These are phyloP conservation scores for Eucalyptus cladocalyx DNA, from an alignment of 345 rosid species.

Conservation along the genomic window DNA sequence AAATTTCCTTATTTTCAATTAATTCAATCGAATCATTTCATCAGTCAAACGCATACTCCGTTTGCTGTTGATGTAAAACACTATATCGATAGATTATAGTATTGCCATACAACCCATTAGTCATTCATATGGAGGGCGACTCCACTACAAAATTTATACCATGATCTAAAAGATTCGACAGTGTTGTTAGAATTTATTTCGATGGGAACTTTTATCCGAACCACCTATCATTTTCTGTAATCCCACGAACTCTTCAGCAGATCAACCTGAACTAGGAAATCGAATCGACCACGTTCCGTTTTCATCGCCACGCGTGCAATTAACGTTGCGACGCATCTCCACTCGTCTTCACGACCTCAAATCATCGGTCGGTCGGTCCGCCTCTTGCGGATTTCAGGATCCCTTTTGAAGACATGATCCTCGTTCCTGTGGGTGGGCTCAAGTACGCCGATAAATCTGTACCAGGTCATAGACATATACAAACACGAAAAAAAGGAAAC, in stretches of 20 bases:
- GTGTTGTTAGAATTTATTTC: neutral
- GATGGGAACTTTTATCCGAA: neutral
- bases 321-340: neutral
- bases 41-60: accelerated
- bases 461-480: neutral
- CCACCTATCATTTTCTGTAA: neutral
- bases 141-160: neutral
- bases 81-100: neutral
- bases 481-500: neutral
- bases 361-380: neutral
- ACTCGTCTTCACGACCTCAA: neutral
- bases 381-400: neutral
- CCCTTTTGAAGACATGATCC: neutral
- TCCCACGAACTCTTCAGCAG: neutral
- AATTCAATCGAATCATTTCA: neutral
- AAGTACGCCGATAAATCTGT: neutral
- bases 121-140: neutral
- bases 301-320: neutral
- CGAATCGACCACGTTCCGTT: neutral
- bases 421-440: neutral
- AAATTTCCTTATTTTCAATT: neutral
- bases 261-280: neutral
- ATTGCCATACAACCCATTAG: neutral
- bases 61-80: neutral
- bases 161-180: neutral